Conservation (phyloP, 768 basidiomycete species). For the Zangia roseola region DNA sequence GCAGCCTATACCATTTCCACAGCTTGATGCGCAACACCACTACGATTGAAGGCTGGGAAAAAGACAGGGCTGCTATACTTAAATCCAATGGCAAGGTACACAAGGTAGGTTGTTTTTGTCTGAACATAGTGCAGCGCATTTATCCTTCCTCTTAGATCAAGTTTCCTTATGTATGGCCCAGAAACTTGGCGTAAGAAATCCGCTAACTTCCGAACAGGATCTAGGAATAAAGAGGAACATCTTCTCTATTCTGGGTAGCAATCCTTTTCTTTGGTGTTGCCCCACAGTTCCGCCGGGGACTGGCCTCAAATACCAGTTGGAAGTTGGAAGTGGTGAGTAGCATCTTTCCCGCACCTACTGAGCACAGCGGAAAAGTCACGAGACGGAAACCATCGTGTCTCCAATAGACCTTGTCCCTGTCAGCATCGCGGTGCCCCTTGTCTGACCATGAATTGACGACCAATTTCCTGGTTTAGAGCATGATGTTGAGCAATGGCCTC, state of each 20-base stretch:
- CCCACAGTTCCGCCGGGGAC: constrained; percentile 65
- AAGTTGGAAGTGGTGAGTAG: constrained; percentile 75
- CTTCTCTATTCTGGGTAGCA: constrained; percentile 71
- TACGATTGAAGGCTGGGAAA: constrained; percentile 98
- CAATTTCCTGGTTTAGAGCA: constrained; percentile 30
- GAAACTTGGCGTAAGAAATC: not conserved
- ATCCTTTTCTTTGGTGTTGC: constrained; percentile 81
- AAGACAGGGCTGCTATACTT: constrained; percentile 88
- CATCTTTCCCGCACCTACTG: constrained; percentile 33
- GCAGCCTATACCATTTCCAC: constrained; percentile 85
- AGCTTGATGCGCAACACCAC: constrained; percentile 78
- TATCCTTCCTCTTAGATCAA: constrained; percentile 54
- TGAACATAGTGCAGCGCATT: not conserved
- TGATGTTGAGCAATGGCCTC: constrained; percentile 62
- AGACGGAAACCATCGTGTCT: constrained; percentile 3
- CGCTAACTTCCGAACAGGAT: constrained; percentile 50
- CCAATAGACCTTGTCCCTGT: not conserved
- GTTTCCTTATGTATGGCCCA: constrained; percentile 80
- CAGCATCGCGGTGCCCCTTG: constrained; percentile 3
- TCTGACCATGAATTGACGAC: not conserved
- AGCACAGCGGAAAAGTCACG: constrained; percentile 6
- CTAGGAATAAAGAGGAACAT: constrained; percentile 75
- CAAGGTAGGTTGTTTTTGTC: constrained; percentile 46
- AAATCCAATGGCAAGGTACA: constrained; percentile 82
- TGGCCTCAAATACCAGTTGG: constrained; percentile 77